Evolutionary conservation across 2,329 filamentous ascomycete genomes (phyloP).

Genomic region (Verticillium albo-atrum): DNA sequence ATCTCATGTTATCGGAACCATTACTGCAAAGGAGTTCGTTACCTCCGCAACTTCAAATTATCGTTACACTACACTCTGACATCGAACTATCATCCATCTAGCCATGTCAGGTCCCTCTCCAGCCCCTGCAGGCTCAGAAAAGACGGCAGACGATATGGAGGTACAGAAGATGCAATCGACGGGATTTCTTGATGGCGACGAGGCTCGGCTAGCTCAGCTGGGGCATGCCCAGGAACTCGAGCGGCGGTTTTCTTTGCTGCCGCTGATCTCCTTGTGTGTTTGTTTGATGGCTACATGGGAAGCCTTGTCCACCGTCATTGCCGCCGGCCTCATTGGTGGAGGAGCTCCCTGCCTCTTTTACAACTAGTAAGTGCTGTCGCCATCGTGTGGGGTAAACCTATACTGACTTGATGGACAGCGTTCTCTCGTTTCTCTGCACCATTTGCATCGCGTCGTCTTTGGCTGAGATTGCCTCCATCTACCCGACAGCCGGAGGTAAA

Average conservation of each 20-base stretch:
- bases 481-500: conserved; percentile 26
- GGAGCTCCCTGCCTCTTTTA: conserved; percentile 42
- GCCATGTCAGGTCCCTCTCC: background rate
- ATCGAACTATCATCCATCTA: background rate
- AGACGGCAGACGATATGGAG: background rate
- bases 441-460: conserved; percentile 32
- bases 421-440: conserved; percentile 35
- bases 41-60: too few species aligned
- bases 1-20: too few species aligned
- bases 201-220: conserved; percentile 19
- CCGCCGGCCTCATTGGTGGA: conserved; percentile 36
- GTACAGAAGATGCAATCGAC: background rate
- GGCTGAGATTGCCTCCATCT: conserved; percentile 33
- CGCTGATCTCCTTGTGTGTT: conserved; percentile 36
- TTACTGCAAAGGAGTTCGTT: too few species aligned
- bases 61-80: too few species aligned
- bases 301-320: conserved; percentile 39
- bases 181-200: conserved; percentile 6
- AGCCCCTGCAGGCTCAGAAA: background rate
- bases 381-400: background rate
- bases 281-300: conserved; percentile 50
- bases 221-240: conserved; percentile 24
- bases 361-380: conserved; percentile 27
- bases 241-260: conserved; percentile 33
- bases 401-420: conserved; percentile 17